A percentile compares a stretch with the other conserved stretches of the same genome.
Conservation (phyloP, 2,329 filamentous ascomycete genomes). For the Colletotrichum shisoi region DNA sequence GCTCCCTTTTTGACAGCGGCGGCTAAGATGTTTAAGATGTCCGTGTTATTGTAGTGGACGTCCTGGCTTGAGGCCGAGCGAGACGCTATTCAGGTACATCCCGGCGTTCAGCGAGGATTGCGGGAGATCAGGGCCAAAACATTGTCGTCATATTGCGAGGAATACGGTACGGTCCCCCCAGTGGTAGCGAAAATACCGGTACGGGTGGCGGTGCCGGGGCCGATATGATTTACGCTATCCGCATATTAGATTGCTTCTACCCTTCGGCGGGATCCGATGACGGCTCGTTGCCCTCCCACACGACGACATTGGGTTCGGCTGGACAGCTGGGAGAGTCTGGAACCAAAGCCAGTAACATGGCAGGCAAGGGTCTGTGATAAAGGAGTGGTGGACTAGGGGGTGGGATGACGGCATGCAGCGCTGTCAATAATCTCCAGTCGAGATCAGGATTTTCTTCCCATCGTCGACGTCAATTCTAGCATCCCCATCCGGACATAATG, state of each 20-base stretch:
- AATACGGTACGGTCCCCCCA: conserved; percentile 8
- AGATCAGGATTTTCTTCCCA: conserved; percentile 21
- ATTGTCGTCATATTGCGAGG: conserved; percentile 19
- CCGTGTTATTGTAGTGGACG: not conserved
- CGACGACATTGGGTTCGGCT: not conserved
- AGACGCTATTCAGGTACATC: conserved; percentile 9
- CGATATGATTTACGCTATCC: conserved; percentile 6
- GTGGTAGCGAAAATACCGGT: no score
- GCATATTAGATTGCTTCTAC: not conserved
- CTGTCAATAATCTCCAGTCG: not conserved
- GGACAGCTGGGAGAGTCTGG: not conserved
- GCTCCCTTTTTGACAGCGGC: conserved; percentile 18
- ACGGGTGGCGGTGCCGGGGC: conserved; percentile 4
- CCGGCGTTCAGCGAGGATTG: conserved; percentile 19
- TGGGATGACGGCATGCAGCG: conserved; percentile 13
- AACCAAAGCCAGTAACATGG: no score
- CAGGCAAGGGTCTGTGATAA: not conserved
- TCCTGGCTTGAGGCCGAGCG: not conserved
- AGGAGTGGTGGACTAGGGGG: not conserved
- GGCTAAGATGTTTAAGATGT: conserved; percentile 3
- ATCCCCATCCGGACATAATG: conserved; percentile 14
- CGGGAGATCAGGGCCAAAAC: conserved; percentile 18
- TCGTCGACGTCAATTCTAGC: conserved; percentile 3
- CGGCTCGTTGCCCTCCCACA: conserved; percentile 8
- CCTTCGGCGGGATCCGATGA: conserved; percentile 12